These are phyloP conservation scores for Fusarium pseudoanthophilum DNA, from an alignment of 2,329 filamentous ascomycete genomes.

Conservation along the genomic window DNA sequence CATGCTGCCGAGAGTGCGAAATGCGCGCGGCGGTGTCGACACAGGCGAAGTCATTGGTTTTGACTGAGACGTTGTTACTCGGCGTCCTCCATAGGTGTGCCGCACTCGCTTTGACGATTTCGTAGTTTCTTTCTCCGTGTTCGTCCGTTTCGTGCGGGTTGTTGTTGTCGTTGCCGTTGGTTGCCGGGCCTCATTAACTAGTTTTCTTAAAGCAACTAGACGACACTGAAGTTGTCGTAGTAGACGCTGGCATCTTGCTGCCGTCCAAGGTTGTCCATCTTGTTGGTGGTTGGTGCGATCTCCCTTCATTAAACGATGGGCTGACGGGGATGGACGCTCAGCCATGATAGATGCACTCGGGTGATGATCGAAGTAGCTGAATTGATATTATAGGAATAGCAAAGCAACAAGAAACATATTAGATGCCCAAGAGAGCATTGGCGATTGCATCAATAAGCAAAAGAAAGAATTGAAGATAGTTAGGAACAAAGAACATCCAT, in stretches of 20 bases:
- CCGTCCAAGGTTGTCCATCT: constrained; percentile 56
- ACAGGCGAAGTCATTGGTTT: not conserved
- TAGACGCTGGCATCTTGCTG: constrained; percentile 58
- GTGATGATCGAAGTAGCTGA: not conserved
- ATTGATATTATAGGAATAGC: not conserved
- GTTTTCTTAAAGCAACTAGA: constrained; percentile 53
- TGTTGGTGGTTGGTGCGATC: constrained; percentile 8
- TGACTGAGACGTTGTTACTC: constrained; percentile 3
- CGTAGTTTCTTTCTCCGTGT: not conserved
- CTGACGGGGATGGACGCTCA: constrained; percentile 22
- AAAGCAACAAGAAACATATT: not conserved
- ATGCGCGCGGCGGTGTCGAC: constrained; percentile 42
- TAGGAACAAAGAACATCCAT: not conserved
- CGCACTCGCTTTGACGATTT: constrained; percentile 44
- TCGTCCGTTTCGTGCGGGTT: constrained; percentile 38
- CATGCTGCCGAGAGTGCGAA: constrained; percentile 47
- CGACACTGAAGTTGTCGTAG: constrained; percentile 60
- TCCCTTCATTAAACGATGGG: constrained; percentile 21
- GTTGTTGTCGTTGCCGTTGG: constrained; percentile 1
- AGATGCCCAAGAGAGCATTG: not conserved
- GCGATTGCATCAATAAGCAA: not conserved
- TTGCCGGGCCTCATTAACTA: constrained; percentile 41
- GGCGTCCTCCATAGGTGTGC: constrained; percentile 46
- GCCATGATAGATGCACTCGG: constrained; percentile 12
- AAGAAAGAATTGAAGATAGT: not conserved